These are phyloP conservation scores for Zygoascus hellenicus DNA, from an alignment of 1,139 yeast genomes.

Conservation along the genomic window DNA sequence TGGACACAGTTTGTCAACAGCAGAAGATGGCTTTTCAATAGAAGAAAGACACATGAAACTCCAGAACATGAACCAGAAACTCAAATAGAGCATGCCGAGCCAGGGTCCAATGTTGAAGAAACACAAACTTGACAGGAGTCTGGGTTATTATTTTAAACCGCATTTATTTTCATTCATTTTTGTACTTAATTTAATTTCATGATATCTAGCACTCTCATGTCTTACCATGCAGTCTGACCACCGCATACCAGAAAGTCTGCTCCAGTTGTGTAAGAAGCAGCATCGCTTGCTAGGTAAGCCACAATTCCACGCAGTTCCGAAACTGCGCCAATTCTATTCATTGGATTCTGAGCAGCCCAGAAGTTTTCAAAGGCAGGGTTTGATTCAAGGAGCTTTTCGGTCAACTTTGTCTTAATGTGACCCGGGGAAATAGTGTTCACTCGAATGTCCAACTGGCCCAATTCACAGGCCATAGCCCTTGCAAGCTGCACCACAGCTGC, in stretches of 20 bases:
- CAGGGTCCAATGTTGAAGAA: neutral
- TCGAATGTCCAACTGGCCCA: conserved; percentile 40
- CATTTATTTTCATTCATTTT: too few relatives aligned
- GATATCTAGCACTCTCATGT: neutral
- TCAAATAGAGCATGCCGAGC: neutral
- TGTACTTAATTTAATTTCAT: too few relatives aligned
- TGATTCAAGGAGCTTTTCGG: conserved; percentile 24
- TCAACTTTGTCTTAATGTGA: conserved; percentile 38
- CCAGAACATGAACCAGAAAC: too few relatives aligned
- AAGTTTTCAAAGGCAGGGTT: conserved; percentile 29
- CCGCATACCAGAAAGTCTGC: conserved; percentile 74
- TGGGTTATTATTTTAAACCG: neutral
- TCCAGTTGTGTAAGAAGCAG: conserved; percentile 75
- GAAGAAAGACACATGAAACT: too few relatives aligned
- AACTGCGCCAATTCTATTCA: conserved; percentile 28
- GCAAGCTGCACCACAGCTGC: conserved; percentile 54
- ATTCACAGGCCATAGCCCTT: conserved; percentile 49
- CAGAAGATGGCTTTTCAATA: conserved; percentile 16
- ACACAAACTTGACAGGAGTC: neutral
- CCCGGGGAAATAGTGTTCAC: conserved; percentile 56
- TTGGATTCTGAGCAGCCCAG: conserved; percentile 32
- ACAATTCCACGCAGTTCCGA: conserved; percentile 69
- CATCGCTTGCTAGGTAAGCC: conserved; percentile 64
- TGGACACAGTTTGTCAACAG: conserved; percentile 27
- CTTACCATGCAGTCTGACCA: conserved; percentile 60